phyloP scores from a whole-genome alignment of 345 rosid species.

The Populus nigra region DNA sequence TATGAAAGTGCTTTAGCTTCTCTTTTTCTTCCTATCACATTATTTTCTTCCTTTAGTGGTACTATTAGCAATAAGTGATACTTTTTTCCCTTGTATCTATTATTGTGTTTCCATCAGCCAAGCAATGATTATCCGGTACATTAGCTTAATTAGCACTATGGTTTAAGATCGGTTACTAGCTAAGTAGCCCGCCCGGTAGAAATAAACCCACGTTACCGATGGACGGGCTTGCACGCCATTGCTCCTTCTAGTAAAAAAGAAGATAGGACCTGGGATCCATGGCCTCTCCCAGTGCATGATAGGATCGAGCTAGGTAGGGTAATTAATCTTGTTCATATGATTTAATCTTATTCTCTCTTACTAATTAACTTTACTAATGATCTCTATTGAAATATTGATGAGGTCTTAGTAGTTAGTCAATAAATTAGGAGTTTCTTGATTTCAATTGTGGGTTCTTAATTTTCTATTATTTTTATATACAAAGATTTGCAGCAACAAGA shows the following conservation, averaged over 20 bases:
- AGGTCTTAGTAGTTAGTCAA: too few relatives aligned
- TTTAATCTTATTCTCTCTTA: not conserved
- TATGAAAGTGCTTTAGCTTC: slow-evolving; percentile 60
- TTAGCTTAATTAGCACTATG: slow-evolving; percentile 28
- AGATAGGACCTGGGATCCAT: not conserved
- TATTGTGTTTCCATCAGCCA: slow-evolving; percentile 56
- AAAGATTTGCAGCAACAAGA: too few relatives aligned
- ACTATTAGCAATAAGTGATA: slow-evolving; percentile 52
- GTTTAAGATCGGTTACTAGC: slow-evolving; percentile 8
- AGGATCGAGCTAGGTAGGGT: slow-evolving; percentile 2
- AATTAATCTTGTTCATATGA: not conserved
- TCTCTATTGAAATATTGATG: too few relatives aligned
- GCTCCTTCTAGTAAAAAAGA: slow-evolving; percentile 5
- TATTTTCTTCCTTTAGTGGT: slow-evolving; percentile 56
- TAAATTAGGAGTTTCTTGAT: too few relatives aligned
- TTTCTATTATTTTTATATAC: too few relatives aligned
- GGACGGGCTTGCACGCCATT: not conserved
- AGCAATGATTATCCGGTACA: slow-evolving; percentile 49
- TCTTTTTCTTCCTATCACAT: slow-evolving; percentile 49
- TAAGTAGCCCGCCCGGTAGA: not conserved
- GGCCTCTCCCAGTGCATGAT: not conserved
- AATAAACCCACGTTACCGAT: not conserved
- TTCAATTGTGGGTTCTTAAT: too few relatives aligned
- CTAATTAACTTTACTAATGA: not conserved
- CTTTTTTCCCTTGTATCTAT: slow-evolving; percentile 35